Base-by-base conservation (phyloP, 2,329 filamentous ascomycete genomes). In the Trichoderma pleuroti region DNA sequence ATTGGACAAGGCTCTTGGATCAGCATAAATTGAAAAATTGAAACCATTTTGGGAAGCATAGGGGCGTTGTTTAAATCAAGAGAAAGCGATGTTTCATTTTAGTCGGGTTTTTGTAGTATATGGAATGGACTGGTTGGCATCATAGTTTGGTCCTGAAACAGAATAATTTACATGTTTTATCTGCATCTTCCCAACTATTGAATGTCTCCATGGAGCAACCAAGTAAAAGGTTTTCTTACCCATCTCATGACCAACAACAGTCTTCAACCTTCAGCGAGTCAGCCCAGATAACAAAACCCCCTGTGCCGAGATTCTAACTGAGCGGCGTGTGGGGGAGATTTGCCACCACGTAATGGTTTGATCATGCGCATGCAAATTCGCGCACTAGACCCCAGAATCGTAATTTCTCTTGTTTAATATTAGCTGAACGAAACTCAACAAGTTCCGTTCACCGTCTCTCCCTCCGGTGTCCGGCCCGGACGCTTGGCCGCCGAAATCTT, bases 1-100 rank as follows among this genome's bases (percentile, higher is more conserved):
- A 14, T 59, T 68, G 65, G 65, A 68, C 28, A 68, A 68, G 65
- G 65, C 65, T 21, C 56, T 68, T 5, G 65, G 56, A 46, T 61
- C 65, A 1, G 65, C 65, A 61, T 68, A 68, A 9, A 49, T 11
- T 68, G 26, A 11, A 32, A 46, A 21, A 2, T n/a, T 21, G 30
- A 18, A 18, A 64, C 34, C 12, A 18, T 18, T 57, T 30, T 57
- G 4, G 30, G 21, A 54, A 66, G 32, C 49, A 34, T 28, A 66
- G 26, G 30, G 39, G 56, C 36, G n/a, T 68, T 68, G 28, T 36
- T 57, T 52, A 24, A 54, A 32, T 52, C 8, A 52, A 14, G 30
- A 34, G 49, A 56, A 54, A 49, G 54, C 65, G 46, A 46, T 21
- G 21, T 68, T 60, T 26, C 18, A 18, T 30, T 21, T 57, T 34